Base-by-base conservation (phyloP, 805 yeast species). In the Pichia paraexigua region DNA sequence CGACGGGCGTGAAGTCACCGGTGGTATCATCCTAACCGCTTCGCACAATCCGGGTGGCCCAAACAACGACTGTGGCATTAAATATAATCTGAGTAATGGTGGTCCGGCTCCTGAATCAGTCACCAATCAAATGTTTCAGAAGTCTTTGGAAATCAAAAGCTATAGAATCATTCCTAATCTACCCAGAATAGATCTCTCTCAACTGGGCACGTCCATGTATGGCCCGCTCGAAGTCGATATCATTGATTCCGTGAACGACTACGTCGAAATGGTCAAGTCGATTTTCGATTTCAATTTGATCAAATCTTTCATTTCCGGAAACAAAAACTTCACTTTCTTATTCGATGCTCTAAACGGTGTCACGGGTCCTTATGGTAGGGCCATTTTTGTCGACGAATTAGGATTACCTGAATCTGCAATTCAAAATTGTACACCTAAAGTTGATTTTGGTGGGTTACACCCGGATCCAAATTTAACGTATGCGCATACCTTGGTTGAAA, bases 1-100 rank as follows among this genome's bases (percentile, higher is more conserved):
- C 32, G 63, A 59, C 17, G 39, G 39, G 17, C 17, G 8, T 17
- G 39, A 35, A 44, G 80, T 84, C 53, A 89, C 97, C 13, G 99
- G 98, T 55, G 98, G 98, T 56, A 92, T 92, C 70, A 88, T 94
- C 58, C 75, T 92, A 63, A 92, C 99, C 10, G 98, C 98, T 2
- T 85, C 95, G 24, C 99, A 92, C 70, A 92, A 92, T 70, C 99
- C 99, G 18, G 99, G 99, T 66, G 97, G 98, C 10, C 96, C 96
- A 52, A 71, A 76, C 27, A 83, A 87, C 57, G 99, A 92, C 66
- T 77, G 90, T 65, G 99, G 99, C 50, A 92, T 92, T 74, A 92
- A 92, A 73, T 94, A 94, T 74, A 94, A 92, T 69, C 74, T 94
- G 67, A 79, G 87, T 57, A 92, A 92, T 65, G 99, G 99, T 59